phyloP scores from a whole-genome alignment of 257 asterid genomes.

The Fraxinus cuspidata region DNA sequence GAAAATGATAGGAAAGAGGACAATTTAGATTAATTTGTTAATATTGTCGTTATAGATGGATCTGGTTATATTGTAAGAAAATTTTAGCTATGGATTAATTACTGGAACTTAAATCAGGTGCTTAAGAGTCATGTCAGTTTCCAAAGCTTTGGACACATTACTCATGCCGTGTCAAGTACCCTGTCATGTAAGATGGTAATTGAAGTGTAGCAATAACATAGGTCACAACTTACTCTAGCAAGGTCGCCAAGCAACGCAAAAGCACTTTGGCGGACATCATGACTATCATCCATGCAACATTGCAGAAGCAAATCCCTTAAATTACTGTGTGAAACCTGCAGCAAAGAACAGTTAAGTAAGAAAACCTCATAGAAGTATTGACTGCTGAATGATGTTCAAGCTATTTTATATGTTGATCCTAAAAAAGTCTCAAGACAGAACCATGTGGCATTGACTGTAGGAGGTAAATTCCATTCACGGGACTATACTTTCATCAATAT shows the following conservation, averaged over 20 bases:
- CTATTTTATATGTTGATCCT: slow-evolving; percentile 4
- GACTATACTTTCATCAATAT: too few species aligned
- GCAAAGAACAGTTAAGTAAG: not conserved
- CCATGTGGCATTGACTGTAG: slow-evolving; percentile 9
- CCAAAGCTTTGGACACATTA: not conserved
- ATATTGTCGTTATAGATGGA: not conserved
- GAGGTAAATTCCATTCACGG: too few species aligned
- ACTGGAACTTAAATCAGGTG: not conserved
- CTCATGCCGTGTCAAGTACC: not conserved
- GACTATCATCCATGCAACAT: slow-evolving; percentile 92
- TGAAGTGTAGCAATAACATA: slow-evolving; percentile 2
- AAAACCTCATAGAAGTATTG: not conserved
- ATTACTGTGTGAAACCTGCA: slow-evolving; percentile 82
- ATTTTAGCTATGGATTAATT: not conserved
- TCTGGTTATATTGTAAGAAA: not conserved
- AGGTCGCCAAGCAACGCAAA: slow-evolving; percentile 99
- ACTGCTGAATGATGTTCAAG: not conserved
- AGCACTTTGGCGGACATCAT: slow-evolving; percentile 95
- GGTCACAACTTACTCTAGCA: slow-evolving; percentile 71
- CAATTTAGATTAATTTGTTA: not conserved
- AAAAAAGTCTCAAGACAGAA: slow-evolving; percentile 1
- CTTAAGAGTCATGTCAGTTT: not conserved
- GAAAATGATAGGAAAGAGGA: not conserved
- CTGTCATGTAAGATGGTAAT: not conserved
- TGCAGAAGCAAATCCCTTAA: slow-evolving; percentile 92